phyloP scores from a whole-genome alignment of 768 basidiomycete genomes.

The Termitomyces sp. region DNA sequence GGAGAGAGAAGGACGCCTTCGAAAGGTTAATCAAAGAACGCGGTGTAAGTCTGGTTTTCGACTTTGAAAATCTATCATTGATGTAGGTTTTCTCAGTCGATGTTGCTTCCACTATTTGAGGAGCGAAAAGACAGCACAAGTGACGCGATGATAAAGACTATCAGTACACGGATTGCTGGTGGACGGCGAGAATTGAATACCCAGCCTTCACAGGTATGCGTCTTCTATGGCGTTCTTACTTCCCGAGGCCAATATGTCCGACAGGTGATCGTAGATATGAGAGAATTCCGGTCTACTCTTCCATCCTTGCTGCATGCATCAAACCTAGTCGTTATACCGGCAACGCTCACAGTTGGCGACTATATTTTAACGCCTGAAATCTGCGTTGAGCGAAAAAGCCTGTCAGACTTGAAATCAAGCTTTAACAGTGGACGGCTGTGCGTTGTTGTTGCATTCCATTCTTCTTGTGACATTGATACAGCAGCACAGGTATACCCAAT shows the following conservation, averaged over 20 bases:
- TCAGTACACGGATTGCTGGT: conserved; percentile 83
- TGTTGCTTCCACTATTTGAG: conserved; percentile 83
- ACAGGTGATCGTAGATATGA: conserved; percentile 93
- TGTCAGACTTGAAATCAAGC: conserved; percentile 88
- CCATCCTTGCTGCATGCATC: conserved; percentile 88
- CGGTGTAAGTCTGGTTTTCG: conserved; percentile 49
- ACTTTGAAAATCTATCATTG: not conserved
- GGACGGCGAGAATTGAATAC: conserved; percentile 64
- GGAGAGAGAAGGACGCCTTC: conserved; percentile 92
- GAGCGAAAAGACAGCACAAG: conserved; percentile 41
- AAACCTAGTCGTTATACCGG: conserved; percentile 75
- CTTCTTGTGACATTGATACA: not conserved
- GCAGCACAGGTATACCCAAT: conserved; percentile 80
- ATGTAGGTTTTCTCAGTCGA: conserved; percentile 45
- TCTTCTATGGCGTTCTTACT: not conserved
- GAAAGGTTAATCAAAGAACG: conserved; percentile 90
- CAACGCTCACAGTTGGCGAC: conserved; percentile 91
- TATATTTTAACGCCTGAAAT: conserved; percentile 95
- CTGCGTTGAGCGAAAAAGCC: conserved; percentile 93
- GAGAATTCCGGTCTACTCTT: conserved; percentile 91
- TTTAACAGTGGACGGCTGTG: conserved; percentile 93
- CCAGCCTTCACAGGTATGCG: conserved; percentile 58
- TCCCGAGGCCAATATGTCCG: not conserved
- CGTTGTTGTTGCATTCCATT: conserved; percentile 26
- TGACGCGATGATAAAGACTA: conserved; percentile 70